phyloP scores from a whole-genome alignment of 2,329 filamentous ascomycete species.

The Colletotrichum graminicola region DNA sequence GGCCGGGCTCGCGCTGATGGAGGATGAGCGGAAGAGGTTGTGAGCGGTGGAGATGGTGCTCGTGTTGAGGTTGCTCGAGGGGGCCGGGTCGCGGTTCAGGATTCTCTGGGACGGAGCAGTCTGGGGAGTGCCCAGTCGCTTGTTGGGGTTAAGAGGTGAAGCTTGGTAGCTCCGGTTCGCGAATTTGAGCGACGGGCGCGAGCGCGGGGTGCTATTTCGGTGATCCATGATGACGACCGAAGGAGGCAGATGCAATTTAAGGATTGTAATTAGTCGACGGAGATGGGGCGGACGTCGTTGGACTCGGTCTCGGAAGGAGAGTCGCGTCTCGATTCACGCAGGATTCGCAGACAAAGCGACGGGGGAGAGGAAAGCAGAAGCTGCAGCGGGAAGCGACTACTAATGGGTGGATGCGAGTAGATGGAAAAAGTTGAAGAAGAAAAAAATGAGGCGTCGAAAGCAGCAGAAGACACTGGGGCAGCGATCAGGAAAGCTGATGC shows the following conservation, averaged over 20 bases:
- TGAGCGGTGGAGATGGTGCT: constrained; percentile 53
- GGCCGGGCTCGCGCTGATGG: constrained; percentile 50
- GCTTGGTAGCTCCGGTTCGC: constrained; percentile 57
- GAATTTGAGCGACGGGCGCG: constrained; percentile 58
- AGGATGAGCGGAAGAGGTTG: constrained; percentile 59
- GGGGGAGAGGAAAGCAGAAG: constrained; percentile 20
- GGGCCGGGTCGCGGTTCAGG: constrained; percentile 52
- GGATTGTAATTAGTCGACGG: constrained; percentile 30
- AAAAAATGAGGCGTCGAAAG: constrained; percentile 10
- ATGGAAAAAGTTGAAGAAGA: background rate
- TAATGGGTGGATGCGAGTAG: background rate
- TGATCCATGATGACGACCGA: constrained; percentile 38
- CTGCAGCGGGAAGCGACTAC: constrained; percentile 28
- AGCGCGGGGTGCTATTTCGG: constrained; percentile 52
- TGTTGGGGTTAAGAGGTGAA: constrained; percentile 52
- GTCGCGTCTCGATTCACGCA: constrained; percentile 40
- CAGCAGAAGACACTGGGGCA: constrained; percentile 28
- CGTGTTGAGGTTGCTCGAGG: constrained; percentile 53
- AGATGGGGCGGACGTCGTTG: constrained; percentile 24
- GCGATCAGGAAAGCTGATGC: constrained; percentile 38
- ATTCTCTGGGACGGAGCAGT: constrained; percentile 53
- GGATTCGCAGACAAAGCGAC: constrained; percentile 34
- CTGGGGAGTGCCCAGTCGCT: constrained; percentile 55
- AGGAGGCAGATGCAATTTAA: background rate
- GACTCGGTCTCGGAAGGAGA: constrained; percentile 30